Percentiles rank a stretch among this genome's conserved stretches.
Conservation (phyloP, 441 rosid species). For the Dalechampia spathulata region DNA sequence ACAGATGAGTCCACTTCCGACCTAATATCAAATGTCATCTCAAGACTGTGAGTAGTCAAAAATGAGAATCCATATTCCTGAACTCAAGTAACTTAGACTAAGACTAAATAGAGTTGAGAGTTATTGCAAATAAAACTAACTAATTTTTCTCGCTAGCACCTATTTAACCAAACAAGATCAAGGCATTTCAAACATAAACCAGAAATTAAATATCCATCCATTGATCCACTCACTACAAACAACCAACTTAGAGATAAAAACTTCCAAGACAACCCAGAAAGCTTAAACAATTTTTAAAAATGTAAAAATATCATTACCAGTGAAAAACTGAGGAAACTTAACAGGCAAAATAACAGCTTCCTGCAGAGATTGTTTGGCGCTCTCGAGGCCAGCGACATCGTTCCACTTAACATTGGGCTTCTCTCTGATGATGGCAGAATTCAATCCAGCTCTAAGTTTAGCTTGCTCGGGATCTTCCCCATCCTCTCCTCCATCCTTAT, state of each 20-base stretch:
- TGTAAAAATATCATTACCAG: slow-evolving; percentile 36
- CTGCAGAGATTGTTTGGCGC: slow-evolving; percentile 85
- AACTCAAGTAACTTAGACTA: too few relatives aligned
- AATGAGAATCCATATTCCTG: too few relatives aligned
- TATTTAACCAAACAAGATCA: neutral
- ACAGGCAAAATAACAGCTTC: slow-evolving; percentile 95
- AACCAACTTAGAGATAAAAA: neutral
- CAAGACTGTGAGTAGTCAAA: too few relatives aligned
- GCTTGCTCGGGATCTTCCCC: slow-evolving; percentile 83
- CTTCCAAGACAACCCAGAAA: neutral
- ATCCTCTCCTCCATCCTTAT: slow-evolving; percentile 62
- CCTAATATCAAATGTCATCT: too few relatives aligned
- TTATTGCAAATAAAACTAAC: too few relatives aligned
- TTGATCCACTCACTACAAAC: too few relatives aligned
- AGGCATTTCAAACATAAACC: neutral
- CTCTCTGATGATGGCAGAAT: slow-evolving; percentile 77
- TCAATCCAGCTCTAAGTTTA: slow-evolving; percentile 72
- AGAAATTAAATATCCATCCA: too few relatives aligned
- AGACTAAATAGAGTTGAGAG: too few relatives aligned
- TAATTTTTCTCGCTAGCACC: neutral
- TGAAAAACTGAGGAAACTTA: slow-evolving; percentile 86
- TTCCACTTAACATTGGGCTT: slow-evolving; percentile 80
- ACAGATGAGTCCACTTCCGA: too few relatives aligned
- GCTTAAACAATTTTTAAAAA: neutral
- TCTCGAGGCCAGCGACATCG: slow-evolving; percentile 71